phyloP scores from a whole-genome alignment of 805 yeast genomes.

The Tetrapisispora phaffii region DNA sequence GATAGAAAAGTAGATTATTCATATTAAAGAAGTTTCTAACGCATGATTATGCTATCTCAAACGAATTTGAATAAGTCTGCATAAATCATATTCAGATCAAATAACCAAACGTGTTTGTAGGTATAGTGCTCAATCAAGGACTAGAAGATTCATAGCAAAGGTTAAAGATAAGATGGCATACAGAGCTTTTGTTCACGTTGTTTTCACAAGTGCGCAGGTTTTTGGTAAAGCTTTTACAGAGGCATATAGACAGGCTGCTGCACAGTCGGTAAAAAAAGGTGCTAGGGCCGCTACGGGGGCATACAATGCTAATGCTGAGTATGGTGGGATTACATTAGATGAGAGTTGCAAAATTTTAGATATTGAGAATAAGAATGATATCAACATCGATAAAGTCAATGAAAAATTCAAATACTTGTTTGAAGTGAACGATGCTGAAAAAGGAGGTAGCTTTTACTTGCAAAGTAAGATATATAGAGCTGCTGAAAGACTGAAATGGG shows the following conservation, averaged over 20 bases:
- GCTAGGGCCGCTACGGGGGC: slow-evolving; percentile 34
- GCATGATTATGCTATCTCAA: too few relatives aligned
- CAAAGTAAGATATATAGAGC: slow-evolving; percentile 93
- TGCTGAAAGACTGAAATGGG: slow-evolving; percentile 79
- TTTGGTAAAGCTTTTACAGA: slow-evolving; percentile 94
- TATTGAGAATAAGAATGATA: slow-evolving; percentile 48
- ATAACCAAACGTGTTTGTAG: too few relatives aligned
- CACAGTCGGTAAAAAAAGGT: slow-evolving; percentile 72
- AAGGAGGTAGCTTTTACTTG: slow-evolving; percentile 90
- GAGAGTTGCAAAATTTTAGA: slow-evolving; percentile 90
- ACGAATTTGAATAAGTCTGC: too few relatives aligned
- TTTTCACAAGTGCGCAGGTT: slow-evolving; percentile 89
- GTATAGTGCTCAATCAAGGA: too few relatives aligned
- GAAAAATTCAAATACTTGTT: slow-evolving; percentile 73
- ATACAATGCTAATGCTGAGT: slow-evolving; percentile 35
- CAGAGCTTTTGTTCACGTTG: slow-evolving; percentile 77
- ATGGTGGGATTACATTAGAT: slow-evolving; percentile 72
- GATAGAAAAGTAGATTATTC: too few relatives aligned
- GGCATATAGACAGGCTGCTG: slow-evolving; percentile 94
- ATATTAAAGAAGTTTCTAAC: too few relatives aligned
- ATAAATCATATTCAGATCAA: too few relatives aligned
- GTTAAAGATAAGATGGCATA: slow-evolving; percentile 56
- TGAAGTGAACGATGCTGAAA: slow-evolving; percentile 82
- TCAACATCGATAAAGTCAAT: slow-evolving; percentile 49
- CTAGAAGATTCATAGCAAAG: too few relatives aligned